phyloP scores from a whole-genome alignment of 495 filamentous ascomycete genomes.

The Pyrenula massariospora region DNA sequence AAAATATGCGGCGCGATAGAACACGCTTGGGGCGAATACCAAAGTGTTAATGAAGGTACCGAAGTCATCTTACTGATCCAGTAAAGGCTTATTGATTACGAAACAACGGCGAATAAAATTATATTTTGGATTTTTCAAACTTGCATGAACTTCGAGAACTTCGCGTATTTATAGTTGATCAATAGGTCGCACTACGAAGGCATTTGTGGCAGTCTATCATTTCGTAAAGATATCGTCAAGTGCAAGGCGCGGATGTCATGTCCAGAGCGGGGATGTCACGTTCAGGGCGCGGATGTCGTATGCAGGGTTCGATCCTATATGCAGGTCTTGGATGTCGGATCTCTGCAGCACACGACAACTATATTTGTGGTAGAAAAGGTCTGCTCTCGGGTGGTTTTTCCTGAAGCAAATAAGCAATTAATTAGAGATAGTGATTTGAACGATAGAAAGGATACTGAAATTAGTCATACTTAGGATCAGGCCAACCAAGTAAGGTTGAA shows the following conservation, averaged over 20 bases:
- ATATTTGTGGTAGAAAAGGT: background rate
- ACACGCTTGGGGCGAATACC: conserved; percentile 18
- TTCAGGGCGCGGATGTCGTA: background rate
- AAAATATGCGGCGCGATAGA: conserved; percentile 22
- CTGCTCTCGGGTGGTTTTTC: background rate
- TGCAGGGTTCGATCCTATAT: background rate
- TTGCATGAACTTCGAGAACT: background rate
- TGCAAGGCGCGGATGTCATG: background rate
- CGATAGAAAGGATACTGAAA: background rate
- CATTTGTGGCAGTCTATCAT: background rate
- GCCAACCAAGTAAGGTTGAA: too few species aligned
- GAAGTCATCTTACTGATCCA: background rate
- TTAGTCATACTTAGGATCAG: too few species aligned
- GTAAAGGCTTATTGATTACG: background rate
- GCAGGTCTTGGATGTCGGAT: background rate
- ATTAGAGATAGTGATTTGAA: background rate
- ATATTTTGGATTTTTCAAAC: background rate
- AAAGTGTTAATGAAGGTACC: conserved; percentile 2
- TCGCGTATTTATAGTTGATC: background rate
- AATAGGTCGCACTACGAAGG: background rate
- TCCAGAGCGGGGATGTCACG: background rate
- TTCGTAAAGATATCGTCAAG: background rate
- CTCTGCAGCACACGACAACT: background rate
- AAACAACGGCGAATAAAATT: background rate
- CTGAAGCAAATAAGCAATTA: background rate